Conservation (phyloP, 1,284 basidiomycete species). For the Boletellus sp. region DNA sequence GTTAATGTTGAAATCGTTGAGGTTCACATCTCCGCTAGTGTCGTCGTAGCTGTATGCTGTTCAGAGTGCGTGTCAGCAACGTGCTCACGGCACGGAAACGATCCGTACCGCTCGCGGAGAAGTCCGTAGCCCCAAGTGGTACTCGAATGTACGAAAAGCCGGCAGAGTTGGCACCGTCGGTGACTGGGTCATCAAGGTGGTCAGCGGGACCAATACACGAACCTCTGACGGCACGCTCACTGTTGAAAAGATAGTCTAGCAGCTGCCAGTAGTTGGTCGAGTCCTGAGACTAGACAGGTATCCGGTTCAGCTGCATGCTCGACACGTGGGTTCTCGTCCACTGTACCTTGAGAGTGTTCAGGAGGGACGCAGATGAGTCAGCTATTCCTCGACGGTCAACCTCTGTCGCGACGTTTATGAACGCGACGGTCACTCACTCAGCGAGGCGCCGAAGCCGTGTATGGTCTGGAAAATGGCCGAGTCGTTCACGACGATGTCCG, state of each 20-base stretch:
- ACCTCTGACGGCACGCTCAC: constrained; percentile 25
- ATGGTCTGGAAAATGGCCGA: constrained; percentile 42
- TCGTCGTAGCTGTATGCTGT: constrained; percentile 50
- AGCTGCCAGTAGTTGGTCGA: constrained; percentile 43
- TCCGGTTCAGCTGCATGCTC: constrained; percentile 1
- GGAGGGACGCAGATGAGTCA: constrained; percentile 47
- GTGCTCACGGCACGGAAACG: not conserved
- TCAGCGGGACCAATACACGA: not conserved
- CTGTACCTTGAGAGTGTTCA: constrained; percentile 45
- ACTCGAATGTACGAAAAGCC: constrained; percentile 51
- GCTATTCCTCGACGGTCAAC: constrained; percentile 31
- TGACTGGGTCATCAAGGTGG: constrained; percentile 31
- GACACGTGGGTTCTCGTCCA: not conserved
- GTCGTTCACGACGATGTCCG: constrained; percentile 45
- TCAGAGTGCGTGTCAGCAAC: constrained; percentile 1
- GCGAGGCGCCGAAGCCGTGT: constrained; percentile 45
- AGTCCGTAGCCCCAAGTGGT: constrained; percentile 52
- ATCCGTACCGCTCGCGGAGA: constrained; percentile 35
- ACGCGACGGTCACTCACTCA: constrained; percentile 38
- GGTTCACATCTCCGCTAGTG: constrained; percentile 39
- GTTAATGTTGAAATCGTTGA: constrained; percentile 41
- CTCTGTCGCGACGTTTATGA: not conserved
- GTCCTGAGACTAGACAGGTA: constrained; percentile 37
- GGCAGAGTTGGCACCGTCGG: constrained; percentile 43
- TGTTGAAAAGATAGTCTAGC: constrained; percentile 44